Evolutionary conservation across 305 asterid species (phyloP).

Genomic region (Fraxinus sp.): DNA sequence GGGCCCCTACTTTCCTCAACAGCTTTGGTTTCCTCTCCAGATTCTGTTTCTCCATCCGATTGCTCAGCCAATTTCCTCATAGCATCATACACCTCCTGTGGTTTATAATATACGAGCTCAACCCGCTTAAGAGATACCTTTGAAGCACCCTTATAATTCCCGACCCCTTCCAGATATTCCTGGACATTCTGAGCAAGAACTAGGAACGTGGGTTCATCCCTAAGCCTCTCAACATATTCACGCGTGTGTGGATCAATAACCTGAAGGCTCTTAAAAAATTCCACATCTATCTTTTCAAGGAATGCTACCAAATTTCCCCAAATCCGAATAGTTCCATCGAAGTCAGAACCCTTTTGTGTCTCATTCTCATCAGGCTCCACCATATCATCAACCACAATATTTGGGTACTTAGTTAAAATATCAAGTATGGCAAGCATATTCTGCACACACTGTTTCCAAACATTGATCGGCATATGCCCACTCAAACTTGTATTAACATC

Average conservation of each 20-base stretch:
- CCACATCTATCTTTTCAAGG: constrained; percentile 79
- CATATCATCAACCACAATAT: constrained; percentile 88
- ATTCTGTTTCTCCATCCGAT: constrained; percentile 43
- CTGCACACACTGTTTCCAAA: constrained; percentile 87
- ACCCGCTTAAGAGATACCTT: constrained; percentile 90
- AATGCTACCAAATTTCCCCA: constrained; percentile 96
- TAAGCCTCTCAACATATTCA: constrained; percentile 87
- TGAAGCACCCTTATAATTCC: constrained; percentile 80
- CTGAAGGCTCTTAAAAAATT: constrained; percentile 88
- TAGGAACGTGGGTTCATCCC: constrained; percentile 73
- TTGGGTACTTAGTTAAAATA: constrained; percentile 69
- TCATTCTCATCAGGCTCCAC: constrained; percentile 93
- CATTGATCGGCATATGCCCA: constrained; percentile 93
- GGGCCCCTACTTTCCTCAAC: constrained; percentile 54
- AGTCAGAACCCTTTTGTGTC: constrained; percentile 81
- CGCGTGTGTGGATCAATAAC: constrained; percentile 96
- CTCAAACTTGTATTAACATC: constrained; percentile 83
- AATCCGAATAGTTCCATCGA: constrained; percentile 62
- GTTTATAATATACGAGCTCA: constrained; percentile 86
- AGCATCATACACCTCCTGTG: constrained; percentile 92
- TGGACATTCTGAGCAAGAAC: constrained; percentile 91
- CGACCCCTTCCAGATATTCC: constrained; percentile 62
- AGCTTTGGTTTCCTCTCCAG: constrained; percentile 56
- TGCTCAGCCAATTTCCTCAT: constrained; percentile 87
- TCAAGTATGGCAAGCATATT: constrained; percentile 75